Evolutionary conservation across 108 stramenopile species (phyloP).

Genomic region (Aurantiochytrium sp.): DNA sequence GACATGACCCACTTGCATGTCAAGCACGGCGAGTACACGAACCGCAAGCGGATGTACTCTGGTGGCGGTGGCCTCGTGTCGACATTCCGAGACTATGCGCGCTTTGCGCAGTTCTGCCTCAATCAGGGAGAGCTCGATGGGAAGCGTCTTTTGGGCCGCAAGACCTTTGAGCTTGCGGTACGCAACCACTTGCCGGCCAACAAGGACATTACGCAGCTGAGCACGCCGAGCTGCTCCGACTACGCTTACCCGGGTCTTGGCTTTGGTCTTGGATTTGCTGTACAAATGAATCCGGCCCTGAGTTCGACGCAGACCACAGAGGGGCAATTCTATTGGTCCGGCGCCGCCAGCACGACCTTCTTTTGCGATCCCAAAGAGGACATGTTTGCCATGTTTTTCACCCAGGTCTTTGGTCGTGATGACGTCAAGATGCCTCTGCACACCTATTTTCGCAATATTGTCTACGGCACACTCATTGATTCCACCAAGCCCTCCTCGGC

Average conservation of each 20-base stretch:
- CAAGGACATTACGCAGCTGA: background rate
- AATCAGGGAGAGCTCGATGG: conserved; percentile 7
- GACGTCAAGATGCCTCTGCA: background rate
- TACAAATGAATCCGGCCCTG: background rate
- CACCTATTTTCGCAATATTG: background rate
- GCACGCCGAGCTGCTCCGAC: background rate
- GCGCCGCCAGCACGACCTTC: conserved; percentile 23
- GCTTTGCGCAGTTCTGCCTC: background rate
- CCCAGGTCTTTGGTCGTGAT: background rate
- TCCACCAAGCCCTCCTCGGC: no score
- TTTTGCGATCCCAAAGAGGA: conserved; percentile 16
- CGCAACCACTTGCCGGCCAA: conserved; percentile 14
- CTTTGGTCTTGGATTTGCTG: conserved; percentile 22
- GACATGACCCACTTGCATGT: background rate
- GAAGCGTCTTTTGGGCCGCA: background rate
- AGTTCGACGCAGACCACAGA: background rate
- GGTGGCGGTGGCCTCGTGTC: conserved; percentile 29
- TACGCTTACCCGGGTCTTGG: background rate
- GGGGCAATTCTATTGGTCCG: conserved; percentile 21
- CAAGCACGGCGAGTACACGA: background rate
- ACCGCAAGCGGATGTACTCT: background rate
- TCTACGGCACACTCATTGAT: background rate
- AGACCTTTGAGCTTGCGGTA: background rate
- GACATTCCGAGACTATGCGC: conserved; percentile 17
- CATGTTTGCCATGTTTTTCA: conserved; percentile 20